Base-by-base conservation (phyloP, 1,139 yeast species). In the Candida albicans region DNA sequence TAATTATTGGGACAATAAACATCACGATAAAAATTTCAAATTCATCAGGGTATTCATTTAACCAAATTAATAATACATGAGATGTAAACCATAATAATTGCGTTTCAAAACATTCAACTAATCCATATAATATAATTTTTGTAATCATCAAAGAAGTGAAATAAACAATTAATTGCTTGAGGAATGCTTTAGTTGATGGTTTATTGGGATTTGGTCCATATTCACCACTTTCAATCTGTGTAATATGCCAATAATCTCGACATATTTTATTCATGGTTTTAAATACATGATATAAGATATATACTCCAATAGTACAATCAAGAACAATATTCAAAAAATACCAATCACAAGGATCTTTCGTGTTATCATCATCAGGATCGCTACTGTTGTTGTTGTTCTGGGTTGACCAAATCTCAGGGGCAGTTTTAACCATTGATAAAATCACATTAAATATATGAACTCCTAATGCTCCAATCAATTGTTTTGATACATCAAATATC, bases 261-360 rank as follows among this genome's bases (percentile, higher is more conserved):
- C 71, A 65, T 8, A 72, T 81, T 39, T 67, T 59, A 37, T 87
- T 72, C 3, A 79, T 67, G 1, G 68, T 58, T 34, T 59, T 63
- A 49, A 74, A 73, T 12, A 86, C 84, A 9, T 78, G 58, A 33
- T 66, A 90, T 35, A 93, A 70, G 3, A 91, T 76, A 22, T 95
- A 95, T 2, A 90, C 95, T 0, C 99, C 99, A n/a, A 91, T 75
- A 0, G 99, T 93, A 37, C 98, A 91, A 62, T 93, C 99, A 59
- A 91, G 78, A 15, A 91, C 75, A 35, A 91, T 79, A 57, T 87
- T 93, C 44, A 93, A 70, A 57, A 93, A 91, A 66, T 93, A 93
- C 95, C 97, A 91, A 54, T 86, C 89, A 58, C 95, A 87, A 8
- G 91, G 91, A 53, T 84, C 75, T 30, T 70, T 73, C 11, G 55